phyloP scores from a whole-genome alignment of 148 eudicot genomes.

The Rhododendron ovatum region DNA sequence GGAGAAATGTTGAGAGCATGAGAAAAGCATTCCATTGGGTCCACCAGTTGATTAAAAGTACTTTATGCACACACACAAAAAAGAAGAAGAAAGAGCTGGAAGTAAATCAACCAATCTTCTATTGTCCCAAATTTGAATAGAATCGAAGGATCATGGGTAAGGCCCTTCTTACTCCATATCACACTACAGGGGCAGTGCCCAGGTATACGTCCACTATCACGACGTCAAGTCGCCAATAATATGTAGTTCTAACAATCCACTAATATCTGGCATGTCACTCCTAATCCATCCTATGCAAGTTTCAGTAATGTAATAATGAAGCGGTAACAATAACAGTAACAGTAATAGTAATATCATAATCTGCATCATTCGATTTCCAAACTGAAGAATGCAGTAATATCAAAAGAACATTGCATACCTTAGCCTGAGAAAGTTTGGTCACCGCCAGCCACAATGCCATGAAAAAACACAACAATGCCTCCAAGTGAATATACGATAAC shows the following conservation, averaged over 20 bases:
- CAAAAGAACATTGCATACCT: constrained; percentile 35
- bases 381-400: background rate
- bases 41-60: background rate
- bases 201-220: background rate
- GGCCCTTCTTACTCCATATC: background rate
- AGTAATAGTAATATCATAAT: background rate
- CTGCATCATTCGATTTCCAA: background rate
- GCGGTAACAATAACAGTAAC: background rate
- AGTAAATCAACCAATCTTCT: background rate
- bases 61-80: background rate
- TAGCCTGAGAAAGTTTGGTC: constrained; percentile 41
- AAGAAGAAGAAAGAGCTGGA: background rate
- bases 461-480: constrained; percentile 15
- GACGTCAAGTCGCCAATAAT: background rate
- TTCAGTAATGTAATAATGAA: background rate
- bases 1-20: background rate
- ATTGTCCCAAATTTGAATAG: background rate
- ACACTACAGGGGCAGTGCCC: background rate
- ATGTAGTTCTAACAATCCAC: background rate
- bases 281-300: background rate
- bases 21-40: background rate
- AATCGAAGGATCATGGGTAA: background rate
- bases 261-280: background rate
- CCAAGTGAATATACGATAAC: constrained; percentile 17
- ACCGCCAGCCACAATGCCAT: constrained; percentile 26